phyloP scores from a whole-genome alignment of 148 eudicot species.

The Nepenthes mirabilis region DNA sequence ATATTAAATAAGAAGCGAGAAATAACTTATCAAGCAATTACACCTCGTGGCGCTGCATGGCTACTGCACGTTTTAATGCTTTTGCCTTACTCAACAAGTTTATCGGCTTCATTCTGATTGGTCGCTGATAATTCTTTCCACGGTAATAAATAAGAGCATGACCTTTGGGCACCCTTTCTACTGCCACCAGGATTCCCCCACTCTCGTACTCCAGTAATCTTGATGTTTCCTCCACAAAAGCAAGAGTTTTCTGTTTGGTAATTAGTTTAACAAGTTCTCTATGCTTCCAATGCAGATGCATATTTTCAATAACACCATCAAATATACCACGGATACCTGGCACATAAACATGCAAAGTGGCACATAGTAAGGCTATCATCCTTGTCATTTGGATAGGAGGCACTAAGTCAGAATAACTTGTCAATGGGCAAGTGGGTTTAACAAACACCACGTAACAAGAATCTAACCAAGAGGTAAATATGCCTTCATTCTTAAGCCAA shows the following conservation, averaged over 20 bases:
- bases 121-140: constrained; percentile 91
- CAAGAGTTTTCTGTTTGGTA: constrained; percentile 73
- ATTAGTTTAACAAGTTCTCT: constrained; percentile 96
- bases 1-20: no score
- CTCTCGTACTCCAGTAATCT: constrained; percentile 87
- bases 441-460: constrained; percentile 1
- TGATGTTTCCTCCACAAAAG: constrained; percentile 90
- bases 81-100: constrained; percentile 87
- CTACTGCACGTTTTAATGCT: constrained; percentile 81
- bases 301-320: constrained; percentile 97
- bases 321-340: constrained; percentile 95
- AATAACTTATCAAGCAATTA: constrained; percentile 1
- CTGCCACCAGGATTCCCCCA: constrained; percentile 81
- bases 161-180: constrained; percentile 87
- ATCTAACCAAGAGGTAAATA: constrained; percentile 91
- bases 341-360: constrained; percentile 2
- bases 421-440: background rate
- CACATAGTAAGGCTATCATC: background rate
- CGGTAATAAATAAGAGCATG: constrained; percentile 85
- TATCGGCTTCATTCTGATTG: constrained; percentile 75
- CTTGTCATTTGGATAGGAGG: no score
- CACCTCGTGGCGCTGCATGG: constrained; percentile 97
- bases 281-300: constrained; percentile 99
- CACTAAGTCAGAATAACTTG: background rate
- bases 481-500: constrained; percentile 91